Evolutionary conservation across 306 rosid genomes (phyloP).

Genomic region (Malus sylvestris): DNA sequence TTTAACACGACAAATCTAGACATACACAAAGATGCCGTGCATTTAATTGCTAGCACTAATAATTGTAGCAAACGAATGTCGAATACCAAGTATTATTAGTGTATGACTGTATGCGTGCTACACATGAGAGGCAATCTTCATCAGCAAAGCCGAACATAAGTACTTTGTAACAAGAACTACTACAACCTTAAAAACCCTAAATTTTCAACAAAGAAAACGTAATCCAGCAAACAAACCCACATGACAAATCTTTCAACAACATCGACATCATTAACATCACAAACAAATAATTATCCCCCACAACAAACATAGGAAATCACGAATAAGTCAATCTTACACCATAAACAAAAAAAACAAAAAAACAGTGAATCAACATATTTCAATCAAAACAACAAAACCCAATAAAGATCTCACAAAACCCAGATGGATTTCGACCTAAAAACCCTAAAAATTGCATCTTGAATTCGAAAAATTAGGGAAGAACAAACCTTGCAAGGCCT

Average conservation of each 20-base stretch:
- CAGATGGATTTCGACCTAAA: background rate
- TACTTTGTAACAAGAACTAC: background rate
- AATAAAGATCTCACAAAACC: constrained; percentile 1
- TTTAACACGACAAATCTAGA: background rate
- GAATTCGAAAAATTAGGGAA: background rate
- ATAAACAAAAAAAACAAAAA: background rate
- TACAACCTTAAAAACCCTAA: background rate
- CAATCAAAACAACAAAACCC: background rate
- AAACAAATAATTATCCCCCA: background rate
- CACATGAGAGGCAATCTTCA: background rate
- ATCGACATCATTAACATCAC: background rate
- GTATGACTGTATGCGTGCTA: background rate
- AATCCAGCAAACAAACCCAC: background rate
- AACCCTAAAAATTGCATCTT: background rate
- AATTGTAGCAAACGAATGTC: background rate
- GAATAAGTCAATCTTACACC: background rate
- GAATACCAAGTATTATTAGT: background rate
- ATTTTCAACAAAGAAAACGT: background rate
- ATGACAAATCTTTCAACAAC: background rate
- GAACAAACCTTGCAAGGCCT: constrained; percentile 59
- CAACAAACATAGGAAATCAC: background rate
- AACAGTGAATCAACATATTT: background rate
- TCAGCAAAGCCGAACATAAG: background rate
- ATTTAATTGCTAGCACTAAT: background rate
- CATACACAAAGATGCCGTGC: background rate